Conservation (phyloP, 345 rosid species). For the Corchorus olitorius region DNA sequence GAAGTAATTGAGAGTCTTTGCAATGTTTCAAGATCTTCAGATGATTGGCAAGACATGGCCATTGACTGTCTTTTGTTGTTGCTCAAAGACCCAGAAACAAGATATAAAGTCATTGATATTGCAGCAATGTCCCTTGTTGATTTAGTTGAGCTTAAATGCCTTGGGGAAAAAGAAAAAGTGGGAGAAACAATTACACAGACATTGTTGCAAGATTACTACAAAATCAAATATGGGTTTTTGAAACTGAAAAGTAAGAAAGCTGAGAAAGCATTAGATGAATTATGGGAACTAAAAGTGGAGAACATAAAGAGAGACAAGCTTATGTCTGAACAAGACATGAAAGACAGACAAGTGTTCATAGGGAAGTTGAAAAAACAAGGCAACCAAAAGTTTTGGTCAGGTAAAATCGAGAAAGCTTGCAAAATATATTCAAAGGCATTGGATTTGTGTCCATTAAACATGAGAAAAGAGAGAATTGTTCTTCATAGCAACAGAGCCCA, state of each 20-base stretch:
- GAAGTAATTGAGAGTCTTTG: constrained; percentile 52
- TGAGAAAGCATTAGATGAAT: constrained; percentile 44
- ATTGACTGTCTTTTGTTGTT: constrained; percentile 64
- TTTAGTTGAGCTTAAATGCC: constrained; percentile 53
- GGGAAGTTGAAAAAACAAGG: constrained; percentile 59
- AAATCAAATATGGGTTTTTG: constrained; percentile 53
- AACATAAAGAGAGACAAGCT: constrained; percentile 61
- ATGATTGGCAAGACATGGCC: constrained; percentile 64
- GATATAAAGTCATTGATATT: constrained; percentile 51
- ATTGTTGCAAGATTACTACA: constrained; percentile 60
- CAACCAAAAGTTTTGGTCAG: constrained; percentile 55
- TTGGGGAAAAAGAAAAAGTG: constrained; percentile 33
- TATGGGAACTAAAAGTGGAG: constrained; percentile 77
- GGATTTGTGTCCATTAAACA: constrained; percentile 54
- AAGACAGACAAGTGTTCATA: constrained; percentile 46
- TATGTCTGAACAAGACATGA: constrained; percentile 56
- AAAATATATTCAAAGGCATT: constrained; percentile 53
- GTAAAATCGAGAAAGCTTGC: constrained; percentile 47
- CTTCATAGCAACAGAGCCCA: constrained; percentile 80
- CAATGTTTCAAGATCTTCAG: constrained; percentile 67
- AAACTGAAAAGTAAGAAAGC: constrained; percentile 45
- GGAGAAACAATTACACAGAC: constrained; percentile 61
- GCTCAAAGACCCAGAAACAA: constrained; percentile 61
- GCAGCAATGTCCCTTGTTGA: constrained; percentile 55
- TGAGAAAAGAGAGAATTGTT: constrained; percentile 64